Conservation (phyloP, 1,139 yeast genomes). For the Starmera stellimalicola region DNA sequence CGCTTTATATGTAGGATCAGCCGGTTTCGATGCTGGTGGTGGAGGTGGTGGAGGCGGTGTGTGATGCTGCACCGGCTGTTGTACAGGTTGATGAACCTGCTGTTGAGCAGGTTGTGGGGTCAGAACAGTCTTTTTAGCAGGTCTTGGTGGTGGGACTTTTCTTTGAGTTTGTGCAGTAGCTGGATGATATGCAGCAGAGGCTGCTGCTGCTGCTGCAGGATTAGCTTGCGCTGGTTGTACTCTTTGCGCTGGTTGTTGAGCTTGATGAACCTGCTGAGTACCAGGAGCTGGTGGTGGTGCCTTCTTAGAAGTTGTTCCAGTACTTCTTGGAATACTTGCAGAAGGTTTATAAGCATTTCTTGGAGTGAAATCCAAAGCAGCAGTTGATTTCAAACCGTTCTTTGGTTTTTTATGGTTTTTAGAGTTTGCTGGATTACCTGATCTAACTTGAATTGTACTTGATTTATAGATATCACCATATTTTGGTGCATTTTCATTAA, state of each 20-base stretch:
- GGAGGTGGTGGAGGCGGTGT: conserved; percentile 68
- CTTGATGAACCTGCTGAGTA: conserved; percentile 20
- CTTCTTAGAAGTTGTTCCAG: conserved; percentile 4
- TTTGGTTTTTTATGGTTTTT: conserved; percentile 66
- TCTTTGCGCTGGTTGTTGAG: conserved; percentile 10
- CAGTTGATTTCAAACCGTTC: conserved; percentile 23
- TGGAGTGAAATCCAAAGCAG: conserved; percentile 17
- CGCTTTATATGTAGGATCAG: conserved; percentile 74
- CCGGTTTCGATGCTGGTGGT: conserved; percentile 46
- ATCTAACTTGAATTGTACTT: conserved; percentile 72
- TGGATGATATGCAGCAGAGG: conserved; percentile 21
- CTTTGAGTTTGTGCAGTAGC: conserved; percentile 18
- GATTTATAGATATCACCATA: conserved; percentile 77
- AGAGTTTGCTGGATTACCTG: conserved; percentile 71
- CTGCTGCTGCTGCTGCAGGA: conserved; percentile 18
- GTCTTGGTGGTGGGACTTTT: conserved; percentile 24
- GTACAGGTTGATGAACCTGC: conserved; percentile 9
- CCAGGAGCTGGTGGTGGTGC: conserved; percentile 10
- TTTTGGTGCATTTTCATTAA: conserved; percentile 50
- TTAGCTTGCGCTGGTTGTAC: conserved; percentile 8
- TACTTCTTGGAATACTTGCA: conserved; percentile 7
- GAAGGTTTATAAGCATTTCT: conserved; percentile 9
- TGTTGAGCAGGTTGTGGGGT: conserved; percentile 15
- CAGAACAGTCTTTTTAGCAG: conserved; percentile 19
- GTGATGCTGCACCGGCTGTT: conserved; percentile 10